Conservation (phyloP, 2,329 filamentous ascomycete species). For the Stenocarpella maydis region DNA sequence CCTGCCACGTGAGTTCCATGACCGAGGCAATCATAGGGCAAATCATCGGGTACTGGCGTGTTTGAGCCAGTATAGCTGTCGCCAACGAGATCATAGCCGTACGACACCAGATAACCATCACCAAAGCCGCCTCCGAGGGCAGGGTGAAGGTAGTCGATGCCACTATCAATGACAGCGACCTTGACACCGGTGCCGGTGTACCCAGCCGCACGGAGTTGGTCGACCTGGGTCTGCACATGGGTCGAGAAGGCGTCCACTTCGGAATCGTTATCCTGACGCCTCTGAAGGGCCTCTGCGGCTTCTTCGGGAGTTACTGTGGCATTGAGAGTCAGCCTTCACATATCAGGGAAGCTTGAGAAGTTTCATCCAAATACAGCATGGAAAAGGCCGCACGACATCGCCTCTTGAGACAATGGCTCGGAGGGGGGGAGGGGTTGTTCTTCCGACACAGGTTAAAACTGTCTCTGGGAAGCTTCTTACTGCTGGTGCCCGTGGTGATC, state of each 20-base stretch:
- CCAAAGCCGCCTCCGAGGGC: constrained; percentile 53
- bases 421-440: too few relatives aligned
- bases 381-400: too few relatives aligned
- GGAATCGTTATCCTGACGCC: constrained; percentile 10
- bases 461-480: too few relatives aligned
- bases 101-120: constrained; percentile 27
- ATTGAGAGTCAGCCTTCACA: too few relatives aligned
- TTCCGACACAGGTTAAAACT: too few relatives aligned
- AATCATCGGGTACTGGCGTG: constrained; percentile 22
- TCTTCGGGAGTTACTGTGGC: constrained; percentile 4
- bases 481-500: constrained; percentile 8
- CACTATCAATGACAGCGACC: constrained; percentile 48
- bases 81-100: constrained; percentile 29
- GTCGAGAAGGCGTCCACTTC: constrained; percentile 36
- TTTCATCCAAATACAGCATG: too few relatives aligned
- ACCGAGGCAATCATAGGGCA: constrained; percentile 14
- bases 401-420: too few relatives aligned
- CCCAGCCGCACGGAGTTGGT: constrained; percentile 43
- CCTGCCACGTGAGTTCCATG: constrained; percentile 36
- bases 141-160: constrained; percentile 51
- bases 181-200: constrained; percentile 45
- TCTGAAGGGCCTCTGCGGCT: background rate
- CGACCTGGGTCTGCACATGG: constrained; percentile 44
- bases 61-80: constrained; percentile 18
- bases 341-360: too few relatives aligned